Conservation (phyloP, 371 early-diverging fungal species). For the Circinella minor region DNA sequence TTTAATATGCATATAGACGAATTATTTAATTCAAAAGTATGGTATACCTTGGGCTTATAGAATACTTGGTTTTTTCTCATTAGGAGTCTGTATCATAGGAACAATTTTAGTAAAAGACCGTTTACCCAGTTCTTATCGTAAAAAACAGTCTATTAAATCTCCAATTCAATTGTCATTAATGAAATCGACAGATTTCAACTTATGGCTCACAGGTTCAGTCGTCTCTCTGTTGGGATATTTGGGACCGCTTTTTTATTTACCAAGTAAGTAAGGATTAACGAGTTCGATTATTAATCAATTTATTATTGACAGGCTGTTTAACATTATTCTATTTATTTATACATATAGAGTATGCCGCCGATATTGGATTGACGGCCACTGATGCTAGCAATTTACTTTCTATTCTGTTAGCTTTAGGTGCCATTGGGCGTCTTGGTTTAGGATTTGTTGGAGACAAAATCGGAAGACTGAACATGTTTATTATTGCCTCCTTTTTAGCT, state of each 20-base stretch:
- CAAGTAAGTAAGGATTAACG: constrained; percentile 24
- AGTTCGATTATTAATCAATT: not conserved
- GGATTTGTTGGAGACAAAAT: constrained; percentile 66
- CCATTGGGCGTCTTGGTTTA: constrained; percentile 67
- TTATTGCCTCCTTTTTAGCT: constrained; percentile 28
- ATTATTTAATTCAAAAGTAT: not conserved
- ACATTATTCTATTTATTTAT: not conserved
- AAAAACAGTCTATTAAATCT: constrained; percentile 24
- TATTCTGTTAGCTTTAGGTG: constrained; percentile 44
- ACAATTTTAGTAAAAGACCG: constrained; percentile 39
- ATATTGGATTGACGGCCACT: constrained; percentile 25
- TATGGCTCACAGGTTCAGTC: constrained; percentile 38
- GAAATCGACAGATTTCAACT: constrained; percentile 28
- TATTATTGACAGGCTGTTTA: not conserved
- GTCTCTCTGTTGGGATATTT: constrained; percentile 42
- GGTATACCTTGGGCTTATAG: constrained; percentile 27
- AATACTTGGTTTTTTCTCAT: constrained; percentile 42
- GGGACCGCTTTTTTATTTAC: constrained; percentile 38
- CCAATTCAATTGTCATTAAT: constrained; percentile 35
- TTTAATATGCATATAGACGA: not conserved
- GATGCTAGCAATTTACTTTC: constrained; percentile 35
- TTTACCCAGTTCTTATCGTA: constrained; percentile 23
- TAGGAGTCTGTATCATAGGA: constrained; percentile 37
- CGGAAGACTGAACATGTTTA: constrained; percentile 58
- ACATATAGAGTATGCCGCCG: constrained; percentile 29